Base-by-base conservation (phyloP, 2,329 filamentous ascomycete genomes). In the Fusarium transvaalense region DNA sequence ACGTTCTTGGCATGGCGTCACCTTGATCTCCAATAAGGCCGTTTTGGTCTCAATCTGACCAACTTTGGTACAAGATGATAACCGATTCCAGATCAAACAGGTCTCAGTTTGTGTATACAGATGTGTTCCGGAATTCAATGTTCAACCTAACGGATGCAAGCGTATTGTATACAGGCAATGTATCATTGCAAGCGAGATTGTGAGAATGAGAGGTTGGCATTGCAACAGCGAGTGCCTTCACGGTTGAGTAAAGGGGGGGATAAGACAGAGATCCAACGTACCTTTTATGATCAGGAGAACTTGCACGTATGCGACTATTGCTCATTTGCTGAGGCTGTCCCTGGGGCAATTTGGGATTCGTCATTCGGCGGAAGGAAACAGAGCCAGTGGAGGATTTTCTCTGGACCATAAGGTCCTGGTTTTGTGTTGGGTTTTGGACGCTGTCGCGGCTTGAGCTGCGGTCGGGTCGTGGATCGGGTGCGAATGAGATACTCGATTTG, bases 241-340 rank as follows among this genome's bases (percentile, higher is more conserved):
- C 25, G 34, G 34, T 21, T 32, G 27, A 29, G 31, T 15, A 51
- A 42, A 46, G 10, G 14, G 12, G 46, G 10, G 23, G 6, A 38
- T 6, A 46, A 48, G n/a, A 25, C 32, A 47, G 23, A 56, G 27
- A 60, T 31, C 10, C 35, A 13, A 66, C 77, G 70, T 78, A 87
- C 85, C 83, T 84, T 59, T 76, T 71, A 63, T 84, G 82, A 32
- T 82, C 80, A 25, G 85, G 85, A 27, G 85, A 87, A 37, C 80
- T 82, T 25, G 76, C 81, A 56, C 82, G 76, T 46, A 82, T 81
- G 25, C 83, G 79, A 51, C 68, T 75, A 34, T 79, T 80, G 51
- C 79, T 77, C 45, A 83, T 82, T 55, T 78, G 80, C 61, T 83
- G 82, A 61, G 83, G 83, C 5, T 74, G 67, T 27, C 84, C 84